These are phyloP conservation scores for Fusarium xylarioides DNA, from an alignment of 2,329 filamentous ascomycete species.

Conservation along the genomic window DNA sequence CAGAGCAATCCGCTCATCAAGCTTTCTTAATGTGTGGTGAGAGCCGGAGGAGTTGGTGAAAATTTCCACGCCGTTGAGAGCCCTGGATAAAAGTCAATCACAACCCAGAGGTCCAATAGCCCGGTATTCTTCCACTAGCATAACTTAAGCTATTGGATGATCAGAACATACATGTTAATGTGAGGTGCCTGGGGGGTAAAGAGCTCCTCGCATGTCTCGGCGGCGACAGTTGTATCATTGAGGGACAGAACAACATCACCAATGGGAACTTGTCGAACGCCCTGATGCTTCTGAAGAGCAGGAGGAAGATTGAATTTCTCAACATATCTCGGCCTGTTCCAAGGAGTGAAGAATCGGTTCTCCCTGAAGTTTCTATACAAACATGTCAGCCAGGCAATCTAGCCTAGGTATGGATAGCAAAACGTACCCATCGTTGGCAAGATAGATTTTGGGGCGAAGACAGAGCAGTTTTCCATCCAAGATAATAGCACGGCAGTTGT, in stretches of 20 bases:
- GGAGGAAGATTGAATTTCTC: constrained; percentile 58
- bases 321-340: constrained; percentile 47
- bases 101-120: not conserved
- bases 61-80: constrained; percentile 71
- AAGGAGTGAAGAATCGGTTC: constrained; percentile 53
- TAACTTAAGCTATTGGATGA: not conserved
- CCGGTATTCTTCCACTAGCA: not conserved
- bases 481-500: constrained; percentile 51
- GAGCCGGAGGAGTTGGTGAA: constrained; percentile 67
- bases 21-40: constrained; percentile 68
- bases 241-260: constrained; percentile 53
- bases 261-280: constrained; percentile 49
- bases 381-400: not conserved
- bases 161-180: constrained; percentile 18
- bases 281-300: constrained; percentile 63
- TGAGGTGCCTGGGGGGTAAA: constrained; percentile 35
- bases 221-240: constrained; percentile 50
- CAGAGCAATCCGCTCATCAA: constrained; percentile 69
- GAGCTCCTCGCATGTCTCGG: constrained; percentile 54
- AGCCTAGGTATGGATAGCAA: not conserved
- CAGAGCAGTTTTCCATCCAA: constrained; percentile 72
- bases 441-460: constrained; percentile 75
- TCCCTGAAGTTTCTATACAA: constrained; percentile 47
- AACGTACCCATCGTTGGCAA: constrained; percentile 71
- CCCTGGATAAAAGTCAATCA: not conserved